Evolutionary conservation across 2,329 filamentous ascomycete species (phyloP).

Genomic region (Myriosclerotinia curreyana): DNA sequence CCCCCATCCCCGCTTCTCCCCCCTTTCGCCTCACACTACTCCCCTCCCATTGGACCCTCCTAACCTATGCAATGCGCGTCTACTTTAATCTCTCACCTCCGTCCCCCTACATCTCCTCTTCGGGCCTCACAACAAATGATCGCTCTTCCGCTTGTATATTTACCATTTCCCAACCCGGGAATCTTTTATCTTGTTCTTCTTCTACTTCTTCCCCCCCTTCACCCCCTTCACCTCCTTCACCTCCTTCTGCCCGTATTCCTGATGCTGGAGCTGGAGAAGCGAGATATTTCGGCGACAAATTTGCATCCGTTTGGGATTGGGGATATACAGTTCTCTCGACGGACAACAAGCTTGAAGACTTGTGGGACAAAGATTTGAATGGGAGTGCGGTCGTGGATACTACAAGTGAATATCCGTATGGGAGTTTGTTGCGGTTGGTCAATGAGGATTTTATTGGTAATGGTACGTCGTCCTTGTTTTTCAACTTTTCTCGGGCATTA

Average conservation of each 20-base stretch:
- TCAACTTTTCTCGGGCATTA: not conserved
- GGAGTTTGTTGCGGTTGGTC: not conserved
- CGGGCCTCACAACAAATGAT: not conserved
- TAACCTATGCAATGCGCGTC: constrained; percentile 1
- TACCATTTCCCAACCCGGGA: not conserved
- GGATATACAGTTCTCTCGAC: not conserved
- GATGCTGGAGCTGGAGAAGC: not conserved
- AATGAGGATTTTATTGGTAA: constrained; percentile 11
- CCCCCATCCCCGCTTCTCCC: not conserved
- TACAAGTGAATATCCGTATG: constrained; percentile 15
- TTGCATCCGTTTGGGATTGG: not conserved
- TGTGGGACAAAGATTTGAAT: constrained; percentile 4
- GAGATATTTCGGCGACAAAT: not conserved
- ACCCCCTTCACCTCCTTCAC: no score
- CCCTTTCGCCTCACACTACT: constrained; percentile 10
- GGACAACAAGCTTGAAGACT: not conserved
- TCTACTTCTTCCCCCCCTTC: no score
- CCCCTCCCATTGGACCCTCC: not conserved
- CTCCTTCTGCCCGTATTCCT: not conserved
- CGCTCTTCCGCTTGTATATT: not conserved
- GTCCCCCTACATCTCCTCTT: not conserved
- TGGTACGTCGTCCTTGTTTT: not conserved
- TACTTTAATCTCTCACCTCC: not conserved
- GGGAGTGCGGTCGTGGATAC: not conserved
- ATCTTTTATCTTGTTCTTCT: not conserved